These are phyloP conservation scores for Syncephalis plumigaleata DNA, from an alignment of 371 early-diverging fungal genomes.

Conservation along the genomic window DNA sequence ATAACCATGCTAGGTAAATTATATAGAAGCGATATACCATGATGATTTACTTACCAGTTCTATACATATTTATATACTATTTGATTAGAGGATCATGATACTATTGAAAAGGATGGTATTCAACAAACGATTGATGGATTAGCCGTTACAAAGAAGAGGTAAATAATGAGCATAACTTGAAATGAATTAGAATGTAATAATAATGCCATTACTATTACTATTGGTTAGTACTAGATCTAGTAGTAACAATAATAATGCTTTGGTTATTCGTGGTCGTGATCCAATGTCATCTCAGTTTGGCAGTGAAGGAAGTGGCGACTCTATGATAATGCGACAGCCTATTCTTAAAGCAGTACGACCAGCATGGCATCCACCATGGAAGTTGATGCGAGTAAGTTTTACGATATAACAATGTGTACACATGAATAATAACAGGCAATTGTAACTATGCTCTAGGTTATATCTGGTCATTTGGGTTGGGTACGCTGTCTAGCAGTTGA, in stretches of 20 bases:
- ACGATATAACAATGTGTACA: background rate
- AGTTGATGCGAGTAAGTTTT: conserved; percentile 63
- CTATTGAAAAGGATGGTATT: background rate
- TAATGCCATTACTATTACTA: background rate
- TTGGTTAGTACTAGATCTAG: conserved; percentile 1
- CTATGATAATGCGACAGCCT: conserved; percentile 33
- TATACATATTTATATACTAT: background rate
- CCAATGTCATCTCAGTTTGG: background rate
- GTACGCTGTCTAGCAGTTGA: conserved; percentile 87
- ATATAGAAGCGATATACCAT: background rate
- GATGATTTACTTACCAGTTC: background rate
- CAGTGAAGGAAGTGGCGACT: conserved; percentile 21
- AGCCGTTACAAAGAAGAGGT: conserved; percentile 3
- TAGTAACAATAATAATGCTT: background rate
- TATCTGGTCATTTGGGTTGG: conserved; percentile 96
- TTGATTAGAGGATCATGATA: background rate
- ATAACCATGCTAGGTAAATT: conserved; percentile 2
- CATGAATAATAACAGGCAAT: background rate
- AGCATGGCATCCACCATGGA: conserved; percentile 98
- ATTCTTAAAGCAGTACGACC: conserved; percentile 39
- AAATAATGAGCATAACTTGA: background rate
- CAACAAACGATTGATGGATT: conserved; percentile 3
- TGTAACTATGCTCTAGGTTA: conserved; percentile 25
- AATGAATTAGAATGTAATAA: background rate
- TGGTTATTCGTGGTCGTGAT: background rate